Base-by-base conservation (phyloP, 1,139 yeast genomes). In the Wickerhamomyces sp. region DNA sequence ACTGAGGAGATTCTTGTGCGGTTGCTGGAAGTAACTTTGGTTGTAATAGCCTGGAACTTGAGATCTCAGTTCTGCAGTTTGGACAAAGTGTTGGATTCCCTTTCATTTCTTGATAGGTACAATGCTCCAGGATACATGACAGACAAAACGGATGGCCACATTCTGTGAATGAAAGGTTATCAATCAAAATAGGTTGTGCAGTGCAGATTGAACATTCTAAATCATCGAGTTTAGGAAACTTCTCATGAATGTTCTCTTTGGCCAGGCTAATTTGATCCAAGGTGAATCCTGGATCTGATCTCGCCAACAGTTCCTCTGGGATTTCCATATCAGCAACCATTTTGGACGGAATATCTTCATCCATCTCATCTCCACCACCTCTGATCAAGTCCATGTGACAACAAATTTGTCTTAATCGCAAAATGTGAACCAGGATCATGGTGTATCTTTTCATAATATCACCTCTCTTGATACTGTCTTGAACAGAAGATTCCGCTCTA, bases 141-240 rank as follows among this genome's bases (percentile, higher is more conserved):
- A 82, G 68, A 62, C 98, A 91, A 50, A 84, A 89, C 37, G 79
- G 68, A 64, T 91, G 98, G 34, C 86, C 84, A 66, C 98, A 91
- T 37, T 80, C 81, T 0, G 96, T 85, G 11, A 89, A 71, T 0
- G 81, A 73, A 54, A 82, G 73, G 29, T 82, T 80, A 6, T 76
- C 75, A 2, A 67, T 43, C 1, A 75, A 69, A 11, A 89, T 84
- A 1, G 83, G 79, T 8, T 77, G 78, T 4, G 76, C 72, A 0
- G 94, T 83, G 61, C 98, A 91, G 30, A 91, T 87, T 0, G 95
- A 81, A 59, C 98, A 91, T 61, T 90, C 96, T 2, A 79, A 64
- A 4, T 73, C 73, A n/a, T 65, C 68, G n/a, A 78, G 57, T 6
- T 68, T 65, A n/a, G 61, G 61, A 43, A 62, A 69, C 30, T 62